These are phyloP conservation scores for Verticillium longisporum DNA, from an alignment of 2,329 filamentous ascomycete species.

Conservation along the genomic window DNA sequence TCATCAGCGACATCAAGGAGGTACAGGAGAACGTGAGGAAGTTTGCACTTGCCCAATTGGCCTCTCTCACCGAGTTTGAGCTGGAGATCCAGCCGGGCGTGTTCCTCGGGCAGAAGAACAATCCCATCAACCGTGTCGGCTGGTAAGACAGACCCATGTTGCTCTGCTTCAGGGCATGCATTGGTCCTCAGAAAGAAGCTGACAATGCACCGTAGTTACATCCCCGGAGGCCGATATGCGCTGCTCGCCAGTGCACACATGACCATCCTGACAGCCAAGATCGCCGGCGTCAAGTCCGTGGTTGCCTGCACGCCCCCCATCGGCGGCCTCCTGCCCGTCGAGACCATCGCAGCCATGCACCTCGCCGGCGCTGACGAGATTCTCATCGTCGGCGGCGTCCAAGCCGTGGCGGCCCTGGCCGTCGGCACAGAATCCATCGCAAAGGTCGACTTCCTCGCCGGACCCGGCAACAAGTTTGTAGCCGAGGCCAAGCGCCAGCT, in stretches of 20 bases:
- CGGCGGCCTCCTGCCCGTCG: slow-evolving; percentile 35
- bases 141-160: slow-evolving; percentile 22
- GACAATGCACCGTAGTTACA: slow-evolving; percentile 20
- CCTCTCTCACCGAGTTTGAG: slow-evolving; percentile 47
- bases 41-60: slow-evolving; percentile 87
- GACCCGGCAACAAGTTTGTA: slow-evolving; percentile 47
- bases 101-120: slow-evolving; percentile 41
- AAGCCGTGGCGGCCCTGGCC: slow-evolving; percentile 46
- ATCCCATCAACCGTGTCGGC: slow-evolving; percentile 38
- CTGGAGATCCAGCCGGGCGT: slow-evolving; percentile 42
- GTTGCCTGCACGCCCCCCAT: slow-evolving; percentile 46
- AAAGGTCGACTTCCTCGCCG: slow-evolving; percentile 45
- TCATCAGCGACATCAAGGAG: slow-evolving; percentile 23
- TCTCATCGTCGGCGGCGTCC: slow-evolving; percentile 42
- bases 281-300: slow-evolving; percentile 42
- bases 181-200: neutral
- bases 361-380: slow-evolving; percentile 43
- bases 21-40: slow-evolving; percentile 36
- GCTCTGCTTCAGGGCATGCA: neutral
- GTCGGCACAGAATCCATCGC: slow-evolving; percentile 38
- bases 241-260: slow-evolving; percentile 47
- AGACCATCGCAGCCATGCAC: slow-evolving; percentile 43
- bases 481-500: slow-evolving; percentile 47
- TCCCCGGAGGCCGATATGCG: slow-evolving; percentile 45
- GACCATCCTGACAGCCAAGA: slow-evolving; percentile 49